phyloP scores from a whole-genome alignment of 1,284 basidiomycete genomes.

The Heterobasidion annosum region DNA sequence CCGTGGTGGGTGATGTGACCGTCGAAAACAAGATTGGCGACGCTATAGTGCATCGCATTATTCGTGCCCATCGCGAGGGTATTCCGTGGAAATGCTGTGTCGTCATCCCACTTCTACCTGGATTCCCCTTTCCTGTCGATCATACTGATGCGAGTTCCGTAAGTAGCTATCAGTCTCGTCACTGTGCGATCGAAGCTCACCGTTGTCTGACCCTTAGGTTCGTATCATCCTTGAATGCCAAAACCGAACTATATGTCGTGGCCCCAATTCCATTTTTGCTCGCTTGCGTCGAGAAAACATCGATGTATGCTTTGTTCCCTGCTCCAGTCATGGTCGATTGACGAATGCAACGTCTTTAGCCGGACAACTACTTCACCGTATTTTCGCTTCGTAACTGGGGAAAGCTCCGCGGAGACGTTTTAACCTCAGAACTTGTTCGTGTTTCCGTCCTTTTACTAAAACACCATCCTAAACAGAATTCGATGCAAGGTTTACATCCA shows the following conservation, averaged over 20 bases:
- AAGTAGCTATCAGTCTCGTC: conserved; percentile 20
- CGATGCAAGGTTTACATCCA: conserved; percentile 74
- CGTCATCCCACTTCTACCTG: conserved; percentile 87
- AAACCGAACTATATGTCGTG: conserved; percentile 82
- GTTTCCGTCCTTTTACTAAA: neutral
- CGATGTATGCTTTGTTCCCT: conserved; percentile 44
- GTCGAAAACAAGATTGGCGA: conserved; percentile 95
- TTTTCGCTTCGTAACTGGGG: conserved; percentile 94
- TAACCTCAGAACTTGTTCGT: conserved; percentile 83
- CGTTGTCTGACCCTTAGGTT: conserved; percentile 37
- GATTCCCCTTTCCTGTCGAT: conserved; percentile 92
- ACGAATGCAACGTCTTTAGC: conserved; percentile 34
- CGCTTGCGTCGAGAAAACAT: conserved; percentile 85
- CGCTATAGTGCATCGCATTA: conserved; percentile 87
- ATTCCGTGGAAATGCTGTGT: conserved; percentile 91
- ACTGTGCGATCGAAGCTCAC: conserved; percentile 1
- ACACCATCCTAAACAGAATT: neutral
- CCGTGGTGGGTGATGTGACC: conserved; percentile 76
- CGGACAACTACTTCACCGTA: conserved; percentile 88
- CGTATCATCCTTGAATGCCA: conserved; percentile 93
- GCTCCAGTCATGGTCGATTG: neutral
- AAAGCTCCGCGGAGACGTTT: conserved; percentile 76
- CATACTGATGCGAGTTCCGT: conserved; percentile 88
- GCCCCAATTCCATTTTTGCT: conserved; percentile 89
- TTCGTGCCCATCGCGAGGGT: conserved; percentile 78